phyloP scores from a whole-genome alignment of 73 alveolate genomes.

The Paramecium sexaurelia region DNA sequence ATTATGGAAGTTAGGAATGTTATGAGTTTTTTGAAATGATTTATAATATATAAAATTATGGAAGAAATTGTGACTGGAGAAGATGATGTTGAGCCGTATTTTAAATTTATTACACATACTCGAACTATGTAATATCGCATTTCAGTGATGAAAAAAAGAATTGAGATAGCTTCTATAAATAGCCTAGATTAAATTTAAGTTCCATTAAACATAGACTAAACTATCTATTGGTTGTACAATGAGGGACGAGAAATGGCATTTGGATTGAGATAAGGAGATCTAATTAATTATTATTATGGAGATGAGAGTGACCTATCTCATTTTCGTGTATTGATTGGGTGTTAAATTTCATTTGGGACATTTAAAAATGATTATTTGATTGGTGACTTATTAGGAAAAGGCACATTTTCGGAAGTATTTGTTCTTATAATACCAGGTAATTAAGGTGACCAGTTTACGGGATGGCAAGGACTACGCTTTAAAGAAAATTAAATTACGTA shows the following conservation, averaged over 20 bases:
- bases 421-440: not conserved
- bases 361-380: constrained; percentile 1
- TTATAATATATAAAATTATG: constrained; percentile 40
- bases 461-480: constrained; percentile 19
- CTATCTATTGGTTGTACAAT: constrained; percentile 7
- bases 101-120: not conserved
- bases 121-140: not conserved
- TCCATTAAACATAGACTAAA: not conserved
- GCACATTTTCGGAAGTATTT: constrained; percentile 27
- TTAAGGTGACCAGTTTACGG: not conserved
- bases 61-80: constrained; percentile 47
- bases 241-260: constrained; percentile 10
- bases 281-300: not conserved
- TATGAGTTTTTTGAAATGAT: constrained; percentile 31
- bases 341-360: constrained; percentile 25
- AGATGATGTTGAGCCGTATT: constrained; percentile 15
- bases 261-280: not conserved
- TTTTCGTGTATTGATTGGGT: not conserved
- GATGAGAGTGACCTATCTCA: not conserved
- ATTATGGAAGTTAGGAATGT: not conserved
- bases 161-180: not conserved
- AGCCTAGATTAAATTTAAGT: constrained; percentile 30
- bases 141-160: not conserved
- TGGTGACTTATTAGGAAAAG: constrained; percentile 2
- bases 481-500: not conserved